A percentile compares a stretch with the other conserved stretches of the same genome.
Evolutionary conservation across 225 moss, liverwort and hornwort species (phyloP).

Genomic region (Sphagnum tenellum): DNA sequence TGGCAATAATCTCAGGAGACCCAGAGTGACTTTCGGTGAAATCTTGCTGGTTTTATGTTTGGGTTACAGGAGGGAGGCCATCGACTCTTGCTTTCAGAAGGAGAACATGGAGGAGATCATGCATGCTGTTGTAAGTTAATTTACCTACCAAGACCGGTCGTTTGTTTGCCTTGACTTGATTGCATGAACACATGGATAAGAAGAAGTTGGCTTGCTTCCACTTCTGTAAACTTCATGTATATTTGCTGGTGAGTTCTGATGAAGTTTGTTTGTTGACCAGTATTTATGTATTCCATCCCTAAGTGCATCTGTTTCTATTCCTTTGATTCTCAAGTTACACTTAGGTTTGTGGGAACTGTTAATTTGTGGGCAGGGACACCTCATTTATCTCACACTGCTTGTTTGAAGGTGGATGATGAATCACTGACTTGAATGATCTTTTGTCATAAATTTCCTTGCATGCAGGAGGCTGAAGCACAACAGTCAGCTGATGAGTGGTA

Average conservation of each 20-base stretch:
- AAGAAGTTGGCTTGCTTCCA: too few species aligned
- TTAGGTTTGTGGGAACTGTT: too few species aligned
- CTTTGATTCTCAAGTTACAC: too few species aligned
- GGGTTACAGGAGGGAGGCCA: slow-evolving; percentile 51
- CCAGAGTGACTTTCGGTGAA: neutral
- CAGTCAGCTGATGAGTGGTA: slow-evolving; percentile 71
- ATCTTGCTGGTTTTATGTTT: neutral
- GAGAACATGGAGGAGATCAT: slow-evolving; percentile 84
- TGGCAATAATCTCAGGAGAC: too few species aligned
- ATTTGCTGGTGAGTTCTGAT: too few species aligned
- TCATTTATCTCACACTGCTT: neutral
- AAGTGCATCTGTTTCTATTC: too few species aligned
- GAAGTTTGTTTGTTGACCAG: too few species aligned
- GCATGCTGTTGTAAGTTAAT: slow-evolving; percentile 50
- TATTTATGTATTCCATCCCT: too few species aligned
- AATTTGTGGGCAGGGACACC: too few species aligned
- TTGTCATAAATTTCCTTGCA: neutral
- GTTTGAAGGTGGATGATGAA: neutral
- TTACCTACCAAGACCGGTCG: neutral
- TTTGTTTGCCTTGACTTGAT: too few species aligned
- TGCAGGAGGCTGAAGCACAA: slow-evolving; percentile 53
- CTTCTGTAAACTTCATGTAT: too few species aligned
- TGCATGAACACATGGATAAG: too few species aligned
- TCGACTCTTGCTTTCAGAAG: slow-evolving; percentile 76
- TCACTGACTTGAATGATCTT: neutral